Evolutionary conservation across 495 filamentous ascomycete species (phyloP).

Genomic region (Platismatia glauca): DNA sequence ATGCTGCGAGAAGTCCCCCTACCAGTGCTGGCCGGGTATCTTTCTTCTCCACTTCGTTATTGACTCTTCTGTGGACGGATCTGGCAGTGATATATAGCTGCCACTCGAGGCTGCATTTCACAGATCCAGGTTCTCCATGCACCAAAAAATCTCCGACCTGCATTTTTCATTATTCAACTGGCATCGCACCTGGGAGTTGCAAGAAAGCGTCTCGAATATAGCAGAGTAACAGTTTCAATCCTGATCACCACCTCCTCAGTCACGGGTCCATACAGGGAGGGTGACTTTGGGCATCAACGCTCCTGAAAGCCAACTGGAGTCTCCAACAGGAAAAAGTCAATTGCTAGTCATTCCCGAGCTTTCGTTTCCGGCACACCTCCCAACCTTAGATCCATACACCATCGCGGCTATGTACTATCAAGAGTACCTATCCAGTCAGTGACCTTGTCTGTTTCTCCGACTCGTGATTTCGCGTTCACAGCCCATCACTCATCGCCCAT

Average conservation of each 20-base stretch:
- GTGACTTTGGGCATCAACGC: conserved; percentile 16
- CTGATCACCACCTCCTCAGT: conserved; percentile 1
- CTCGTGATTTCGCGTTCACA: neutral
- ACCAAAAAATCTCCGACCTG: conserved; percentile 20
- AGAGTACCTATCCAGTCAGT: conserved; percentile 60
- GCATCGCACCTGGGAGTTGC: conserved; percentile 15
- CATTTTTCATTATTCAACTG: conserved; percentile 10
- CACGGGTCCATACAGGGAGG: conserved; percentile 4
- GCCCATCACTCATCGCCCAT: neutral
- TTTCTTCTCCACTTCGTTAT: conserved; percentile 18
- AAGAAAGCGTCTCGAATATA: conserved; percentile 12
- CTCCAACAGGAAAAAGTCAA: conserved; percentile 4
- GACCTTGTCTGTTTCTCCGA: conserved; percentile 10
- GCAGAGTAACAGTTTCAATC: conserved; percentile 3
- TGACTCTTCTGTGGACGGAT: conserved; percentile 14
- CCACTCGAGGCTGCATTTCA: conserved; percentile 13
- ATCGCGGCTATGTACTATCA: conserved; percentile 47
- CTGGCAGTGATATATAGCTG: conserved; percentile 21
- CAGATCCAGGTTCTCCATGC: conserved; percentile 17
- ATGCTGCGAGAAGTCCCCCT: conserved; percentile 16
- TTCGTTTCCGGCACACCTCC: conserved; percentile 11
- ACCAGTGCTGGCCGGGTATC: conserved; percentile 19
- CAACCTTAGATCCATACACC: conserved; percentile 24
- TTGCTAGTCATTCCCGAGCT: conserved; percentile 9
- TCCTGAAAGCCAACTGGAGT: conserved; percentile 11